Evolutionary conservation across 148 eudicot genomes (phyloP), one percentile per base, ranked within the genome.

Genomic region (Talinum fruticosum): DNA sequence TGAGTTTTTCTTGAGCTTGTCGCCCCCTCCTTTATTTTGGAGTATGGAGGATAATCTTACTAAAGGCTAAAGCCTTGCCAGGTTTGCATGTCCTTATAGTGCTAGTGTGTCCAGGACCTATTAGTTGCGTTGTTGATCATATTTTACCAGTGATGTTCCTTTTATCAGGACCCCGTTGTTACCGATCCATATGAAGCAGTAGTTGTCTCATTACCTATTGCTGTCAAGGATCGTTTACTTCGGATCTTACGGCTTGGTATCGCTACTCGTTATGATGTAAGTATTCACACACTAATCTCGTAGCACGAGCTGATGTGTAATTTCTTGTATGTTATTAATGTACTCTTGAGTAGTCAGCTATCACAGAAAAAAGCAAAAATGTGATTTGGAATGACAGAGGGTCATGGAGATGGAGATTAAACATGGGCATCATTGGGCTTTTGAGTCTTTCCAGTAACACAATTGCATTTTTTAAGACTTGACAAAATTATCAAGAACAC

Each of bases 261-360:
- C 73, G 96, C 96, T 82, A 85, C 88, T 54, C 86, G 92, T 75
- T 91, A 69, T 71, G 96, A 91, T 84, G 96, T 91, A 84, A 82
- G 96, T 81, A 8, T 76, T 57, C 59, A 38, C 18, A 6, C 19
- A 2, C 15, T 30, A 53, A 12, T n/a, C 64, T 66, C 23, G 19
- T 49, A 49, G 54, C 19, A 1, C 16, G 13, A 8, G 16, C 16
- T 2, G 19, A 16, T 13, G 13, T 49, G 13, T 49, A 12, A 49
- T 49, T 49, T 2, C 54, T 49, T 49, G 6, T 15, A n/a, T 8
- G 12, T 66, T 4, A 29, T 29, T 33, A 4, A 47, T 28, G 44
- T 38, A 38, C 44, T 13, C 23, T 33, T 12, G 15, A 49, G 19
- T 49, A 16, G 54, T 13, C 4, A 13, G 19, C 54, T 13, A 2